A percentile compares a stretch with the other conserved stretches of the same genome.
Conservation (phyloP, 306 rosid genomes). For the Sicyos edulis region DNA sequence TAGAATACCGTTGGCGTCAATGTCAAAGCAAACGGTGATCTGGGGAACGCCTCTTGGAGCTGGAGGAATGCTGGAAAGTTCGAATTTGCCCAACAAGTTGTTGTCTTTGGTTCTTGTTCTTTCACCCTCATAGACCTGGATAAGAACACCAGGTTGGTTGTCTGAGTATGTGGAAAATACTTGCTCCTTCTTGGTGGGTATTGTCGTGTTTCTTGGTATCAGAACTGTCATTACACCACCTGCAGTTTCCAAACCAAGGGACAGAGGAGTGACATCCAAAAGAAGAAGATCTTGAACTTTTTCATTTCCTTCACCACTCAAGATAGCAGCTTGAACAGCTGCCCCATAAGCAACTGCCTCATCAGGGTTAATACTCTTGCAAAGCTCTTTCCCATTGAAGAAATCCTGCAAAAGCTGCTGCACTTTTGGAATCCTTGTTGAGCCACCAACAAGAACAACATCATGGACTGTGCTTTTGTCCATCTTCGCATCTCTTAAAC, state of each 20-base stretch:
- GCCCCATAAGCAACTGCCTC: constrained; percentile 83
- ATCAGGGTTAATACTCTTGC: constrained; percentile 69
- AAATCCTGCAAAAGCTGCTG: constrained; percentile 71
- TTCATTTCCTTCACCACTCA: constrained; percentile 73
- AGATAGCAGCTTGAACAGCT: constrained; percentile 64
- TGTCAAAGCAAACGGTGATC: constrained; percentile 64
- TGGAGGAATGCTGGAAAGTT: constrained; percentile 74
- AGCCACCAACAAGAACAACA: constrained; percentile 77
- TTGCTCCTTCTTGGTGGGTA: constrained; percentile 72
- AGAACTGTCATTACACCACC: constrained; percentile 77
- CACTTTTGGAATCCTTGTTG: constrained; percentile 72
- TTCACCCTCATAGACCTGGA: constrained; percentile 74
- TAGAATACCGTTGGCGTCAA: constrained; percentile 63
- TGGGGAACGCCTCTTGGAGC: constrained; percentile 78
- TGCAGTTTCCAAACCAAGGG: constrained; percentile 58
- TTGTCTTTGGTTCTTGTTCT: constrained; percentile 58
- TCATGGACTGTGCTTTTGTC: constrained; percentile 66
- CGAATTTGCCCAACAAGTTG: constrained; percentile 65
- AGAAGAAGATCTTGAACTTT: constrained; percentile 67
- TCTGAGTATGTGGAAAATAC: constrained; percentile 65
- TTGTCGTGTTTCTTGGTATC: constrained; percentile 64
- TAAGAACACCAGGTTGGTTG: constrained; percentile 69
- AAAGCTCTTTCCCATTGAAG: constrained; percentile 69
- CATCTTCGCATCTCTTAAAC: constrained; percentile 71
- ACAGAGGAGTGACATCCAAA: constrained; percentile 64